Evolutionary conservation across 2,329 filamentous ascomycete species (phyloP).

Genomic region (Pseudogymnoascus destructans): DNA sequence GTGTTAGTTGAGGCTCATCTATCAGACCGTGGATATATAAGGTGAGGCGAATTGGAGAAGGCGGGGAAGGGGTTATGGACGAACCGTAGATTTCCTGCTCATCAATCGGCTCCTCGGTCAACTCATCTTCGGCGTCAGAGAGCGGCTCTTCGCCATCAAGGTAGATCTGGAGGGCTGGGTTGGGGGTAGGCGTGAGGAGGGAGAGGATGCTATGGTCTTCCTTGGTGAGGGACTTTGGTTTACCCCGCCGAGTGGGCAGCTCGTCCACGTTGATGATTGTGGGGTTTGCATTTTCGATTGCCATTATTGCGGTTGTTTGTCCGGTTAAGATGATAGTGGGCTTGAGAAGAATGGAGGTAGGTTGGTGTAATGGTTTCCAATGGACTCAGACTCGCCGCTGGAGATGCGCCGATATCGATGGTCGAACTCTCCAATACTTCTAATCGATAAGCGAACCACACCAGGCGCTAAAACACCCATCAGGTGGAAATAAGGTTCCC

Average conservation of each 20-base stretch:
- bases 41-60: background rate
- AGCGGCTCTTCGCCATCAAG: constrained; percentile 23
- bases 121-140: constrained; percentile 40
- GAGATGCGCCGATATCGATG: background rate
- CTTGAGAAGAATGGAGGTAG: background rate
- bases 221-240: constrained; percentile 34
- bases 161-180: constrained; percentile 13
- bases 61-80: constrained; percentile 11
- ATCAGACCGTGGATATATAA: background rate
- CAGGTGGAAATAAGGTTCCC: background rate
- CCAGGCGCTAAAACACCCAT: background rate
- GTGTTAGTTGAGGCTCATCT: constrained; percentile 25
- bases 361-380: background rate
- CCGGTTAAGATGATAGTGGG: background rate
- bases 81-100: constrained; percentile 93
- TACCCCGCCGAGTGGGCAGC: constrained; percentile 63
- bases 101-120: constrained; percentile 71
- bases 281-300: constrained; percentile 70
- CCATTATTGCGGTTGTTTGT: constrained; percentile 3
- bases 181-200: constrained; percentile 18
- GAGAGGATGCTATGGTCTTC: constrained; percentile 19
- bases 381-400: background rate
- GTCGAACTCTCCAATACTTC: background rate
- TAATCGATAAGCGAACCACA: background rate
- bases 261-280: constrained; percentile 81